A percentile compares a stretch with the other conserved stretches of the same genome.
These are phyloP conservation scores for Corymbia calophylla DNA, from an alignment of 441 rosid genomes.

Conservation along the genomic window DNA sequence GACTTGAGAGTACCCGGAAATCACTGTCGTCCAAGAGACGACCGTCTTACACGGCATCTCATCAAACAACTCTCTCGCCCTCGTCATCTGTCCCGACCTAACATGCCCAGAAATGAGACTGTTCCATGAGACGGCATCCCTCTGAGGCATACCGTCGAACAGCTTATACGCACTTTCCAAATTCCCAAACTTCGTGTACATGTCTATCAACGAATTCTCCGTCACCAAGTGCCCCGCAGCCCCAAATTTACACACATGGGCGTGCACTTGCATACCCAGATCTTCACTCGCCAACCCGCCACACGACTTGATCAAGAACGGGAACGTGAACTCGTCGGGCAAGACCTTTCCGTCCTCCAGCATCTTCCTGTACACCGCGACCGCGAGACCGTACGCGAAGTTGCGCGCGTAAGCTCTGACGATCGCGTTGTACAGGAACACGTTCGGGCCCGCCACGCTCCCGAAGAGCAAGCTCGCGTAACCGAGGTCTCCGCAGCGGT, in stretches of 20 bases:
- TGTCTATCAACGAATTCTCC: conserved; percentile 42
- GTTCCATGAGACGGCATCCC: conserved; percentile 54
- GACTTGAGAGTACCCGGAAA: conserved; percentile 29
- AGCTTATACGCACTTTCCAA: conserved; percentile 24
- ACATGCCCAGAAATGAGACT: conserved; percentile 41
- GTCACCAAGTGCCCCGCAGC: conserved; percentile 20
- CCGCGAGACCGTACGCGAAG: conserved; percentile 12
- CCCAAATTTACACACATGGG: conserved; percentile 39
- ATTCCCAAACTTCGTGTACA: conserved; percentile 36
- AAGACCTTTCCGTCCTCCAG: not conserved
- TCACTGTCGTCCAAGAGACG: conserved; percentile 57
- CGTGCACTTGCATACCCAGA: conserved; percentile 41
- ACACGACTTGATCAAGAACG: conserved; percentile 46
- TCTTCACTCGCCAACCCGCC: conserved; percentile 21
- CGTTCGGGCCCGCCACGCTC: conserved; percentile 29
- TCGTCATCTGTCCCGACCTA: conserved; percentile 37
- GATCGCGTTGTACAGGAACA: conserved; percentile 42
- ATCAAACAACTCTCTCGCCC: conserved; percentile 33
- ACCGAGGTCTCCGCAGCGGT: conserved; percentile 16
- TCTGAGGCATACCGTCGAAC: conserved; percentile 43
- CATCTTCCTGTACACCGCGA: conserved; percentile 30
- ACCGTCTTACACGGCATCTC: conserved; percentile 27
- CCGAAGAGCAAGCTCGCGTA: conserved; percentile 35
- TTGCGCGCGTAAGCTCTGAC: conserved; percentile 36
- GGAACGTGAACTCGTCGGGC: conserved; percentile 51